Conservation (phyloP, 305 asterid species). For the Solanum hybrid region DNA sequence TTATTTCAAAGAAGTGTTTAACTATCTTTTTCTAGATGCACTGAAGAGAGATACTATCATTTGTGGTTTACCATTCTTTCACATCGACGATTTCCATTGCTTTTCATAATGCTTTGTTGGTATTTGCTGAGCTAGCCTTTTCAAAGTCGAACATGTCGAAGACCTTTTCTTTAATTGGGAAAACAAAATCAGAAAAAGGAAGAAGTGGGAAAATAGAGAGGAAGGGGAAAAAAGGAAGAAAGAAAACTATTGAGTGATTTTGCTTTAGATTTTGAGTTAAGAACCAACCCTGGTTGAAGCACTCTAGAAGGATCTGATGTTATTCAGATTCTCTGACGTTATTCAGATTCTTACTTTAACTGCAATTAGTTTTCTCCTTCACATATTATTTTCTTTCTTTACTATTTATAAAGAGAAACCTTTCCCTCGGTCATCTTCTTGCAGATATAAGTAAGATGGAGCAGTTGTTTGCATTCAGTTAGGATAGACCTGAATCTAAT, state of each 20-base stretch:
- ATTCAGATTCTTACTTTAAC: neutral
- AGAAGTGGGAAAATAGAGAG: neutral
- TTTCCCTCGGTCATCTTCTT: neutral
- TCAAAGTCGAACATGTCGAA: neutral
- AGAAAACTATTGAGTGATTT: neutral
- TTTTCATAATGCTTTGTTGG: neutral
- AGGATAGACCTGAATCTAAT: neutral
- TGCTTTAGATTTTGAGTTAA: neutral
- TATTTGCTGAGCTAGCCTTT: neutral
- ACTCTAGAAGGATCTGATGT: neutral
- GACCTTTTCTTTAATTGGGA: neutral
- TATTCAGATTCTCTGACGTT: too few species aligned
- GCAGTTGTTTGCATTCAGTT: neutral
- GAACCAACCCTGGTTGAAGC: neutral
- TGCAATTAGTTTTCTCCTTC: neutral
- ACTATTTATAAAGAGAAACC: neutral
- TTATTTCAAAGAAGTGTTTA: neutral
- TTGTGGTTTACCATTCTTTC: neutral
- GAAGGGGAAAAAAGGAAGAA: neutral
- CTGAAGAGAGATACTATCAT: neutral
- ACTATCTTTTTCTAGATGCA: neutral
- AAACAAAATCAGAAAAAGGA: neutral
- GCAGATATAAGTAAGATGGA: neutral
- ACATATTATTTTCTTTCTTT: neutral
- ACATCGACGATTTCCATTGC: neutral